phyloP scores from a whole-genome alignment of 345 rosid genomes.

The Populus nigra region DNA sequence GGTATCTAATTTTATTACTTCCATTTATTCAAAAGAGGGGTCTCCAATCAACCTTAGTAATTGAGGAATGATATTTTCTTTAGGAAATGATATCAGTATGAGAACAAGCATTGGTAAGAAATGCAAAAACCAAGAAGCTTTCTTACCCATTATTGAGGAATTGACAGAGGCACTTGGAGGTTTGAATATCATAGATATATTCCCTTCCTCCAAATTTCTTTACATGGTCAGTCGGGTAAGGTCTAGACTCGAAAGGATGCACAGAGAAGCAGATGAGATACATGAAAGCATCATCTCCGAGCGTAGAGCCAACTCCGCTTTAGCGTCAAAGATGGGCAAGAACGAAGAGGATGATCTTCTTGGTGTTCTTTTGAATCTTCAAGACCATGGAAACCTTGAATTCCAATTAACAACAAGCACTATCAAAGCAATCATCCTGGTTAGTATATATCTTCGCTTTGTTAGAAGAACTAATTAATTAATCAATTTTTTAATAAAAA shows the following conservation, averaged over 20 bases:
- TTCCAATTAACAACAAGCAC: slow-evolving; percentile 13
- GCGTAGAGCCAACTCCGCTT: slow-evolving; percentile 8
- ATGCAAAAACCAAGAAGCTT: slow-evolving; percentile 10
- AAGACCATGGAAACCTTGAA: slow-evolving; percentile 16
- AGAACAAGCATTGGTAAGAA: slow-evolving; percentile 23
- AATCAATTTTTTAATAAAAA: no score
- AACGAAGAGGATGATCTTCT: slow-evolving; percentile 21
- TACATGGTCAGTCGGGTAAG: slow-evolving; percentile 18
- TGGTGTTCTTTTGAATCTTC: slow-evolving; percentile 35
- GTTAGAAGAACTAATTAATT: no score
- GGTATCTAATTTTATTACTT: neutral
- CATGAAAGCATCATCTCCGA: slow-evolving; percentile 31
- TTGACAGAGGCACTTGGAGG: neutral
- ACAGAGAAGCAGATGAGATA: slow-evolving; percentile 16
- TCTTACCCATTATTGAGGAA: neutral
- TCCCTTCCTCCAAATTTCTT: slow-evolving; percentile 33
- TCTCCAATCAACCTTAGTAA: slow-evolving; percentile 15
- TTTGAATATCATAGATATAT: slow-evolving; percentile 25
- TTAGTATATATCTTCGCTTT: slow-evolving; percentile 2
- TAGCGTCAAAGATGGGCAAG: neutral
- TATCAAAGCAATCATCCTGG: slow-evolving; percentile 40
- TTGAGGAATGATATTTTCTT: slow-evolving; percentile 13
- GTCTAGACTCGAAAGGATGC: slow-evolving; percentile 20
- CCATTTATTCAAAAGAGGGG: neutral
- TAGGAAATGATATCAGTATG: slow-evolving; percentile 14